Percentiles rank a stretch among this genome's conserved stretches.
Conservation (phyloP, 805 yeast species). For the Debaryomyces castellii region DNA sequence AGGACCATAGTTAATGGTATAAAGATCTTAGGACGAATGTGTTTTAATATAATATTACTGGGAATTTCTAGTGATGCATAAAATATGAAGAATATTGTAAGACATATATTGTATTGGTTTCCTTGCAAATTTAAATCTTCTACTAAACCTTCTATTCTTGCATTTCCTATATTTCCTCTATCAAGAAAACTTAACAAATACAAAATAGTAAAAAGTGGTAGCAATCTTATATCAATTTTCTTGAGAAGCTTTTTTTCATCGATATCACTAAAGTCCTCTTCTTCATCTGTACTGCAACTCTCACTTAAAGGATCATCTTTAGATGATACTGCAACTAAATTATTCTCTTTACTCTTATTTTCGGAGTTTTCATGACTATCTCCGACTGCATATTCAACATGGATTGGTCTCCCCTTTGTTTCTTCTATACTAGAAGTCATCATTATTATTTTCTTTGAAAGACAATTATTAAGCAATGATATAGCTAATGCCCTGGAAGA, state of each 20-base stretch:
- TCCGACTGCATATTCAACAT: not conserved
- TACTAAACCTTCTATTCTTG: conserved; percentile 55
- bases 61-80: conserved; percentile 63
- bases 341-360: not conserved
- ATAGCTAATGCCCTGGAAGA: too few relatives aligned
- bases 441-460: too few relatives aligned
- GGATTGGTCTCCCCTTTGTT: not conserved
- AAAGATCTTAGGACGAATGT: conserved; percentile 61
- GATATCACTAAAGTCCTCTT: not conserved
- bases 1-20: conserved; percentile 55
- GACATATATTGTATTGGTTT: conserved; percentile 58
- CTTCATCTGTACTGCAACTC: not conserved
- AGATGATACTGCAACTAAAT: not conserved
- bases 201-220: conserved; percentile 54
- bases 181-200: conserved; percentile 64
- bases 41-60: conserved; percentile 61
- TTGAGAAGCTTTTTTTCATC: conserved; percentile 52
- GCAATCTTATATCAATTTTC: conserved; percentile 55
- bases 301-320: not conserved
- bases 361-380: not conserved
- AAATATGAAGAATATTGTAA: conserved; percentile 50
- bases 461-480: too few relatives aligned
- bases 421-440: not conserved
- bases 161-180: conserved; percentile 57
- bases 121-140: conserved; percentile 54